Conservation (phyloP, 352 stramenopile species). For the Pythium aquatile region DNA sequence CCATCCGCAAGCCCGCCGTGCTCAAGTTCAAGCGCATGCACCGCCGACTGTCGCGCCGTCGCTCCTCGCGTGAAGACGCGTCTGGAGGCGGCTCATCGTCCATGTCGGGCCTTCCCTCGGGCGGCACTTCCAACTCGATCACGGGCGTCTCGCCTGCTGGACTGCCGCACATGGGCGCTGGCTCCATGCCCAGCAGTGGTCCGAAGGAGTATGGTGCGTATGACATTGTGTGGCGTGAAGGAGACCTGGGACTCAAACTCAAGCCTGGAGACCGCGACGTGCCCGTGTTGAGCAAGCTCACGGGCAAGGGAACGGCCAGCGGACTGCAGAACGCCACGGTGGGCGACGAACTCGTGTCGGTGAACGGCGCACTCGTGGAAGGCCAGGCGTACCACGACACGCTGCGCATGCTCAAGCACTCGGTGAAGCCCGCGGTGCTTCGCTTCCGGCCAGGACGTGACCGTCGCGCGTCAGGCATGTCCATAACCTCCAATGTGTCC, state of each 20-base stretch:
- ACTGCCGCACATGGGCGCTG: slow-evolving; percentile 9
- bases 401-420: slow-evolving; percentile 86
- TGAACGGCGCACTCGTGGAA: slow-evolving; percentile 81
- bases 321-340: slow-evolving; percentile 81
- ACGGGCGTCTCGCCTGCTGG: slow-evolving; percentile 9
- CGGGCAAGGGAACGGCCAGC: slow-evolving; percentile 77
- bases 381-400: slow-evolving; percentile 82
- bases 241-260: slow-evolving; percentile 81
- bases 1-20: slow-evolving; percentile 80
- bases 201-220: slow-evolving; percentile 65
- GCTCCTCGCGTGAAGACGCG: slow-evolving; percentile 47
- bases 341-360: slow-evolving; percentile 80
- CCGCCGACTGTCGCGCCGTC: slow-evolving; percentile 65
- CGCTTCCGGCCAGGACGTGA: slow-evolving; percentile 67
- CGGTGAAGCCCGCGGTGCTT: slow-evolving; percentile 76
- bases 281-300: slow-evolving; percentile 81
- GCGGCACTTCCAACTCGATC: slow-evolving; percentile 17
- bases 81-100: slow-evolving; percentile 26
- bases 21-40: slow-evolving; percentile 90
- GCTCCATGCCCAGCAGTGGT: not conserved
- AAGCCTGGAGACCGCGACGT: slow-evolving; percentile 77
- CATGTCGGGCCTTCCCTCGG: not conserved
- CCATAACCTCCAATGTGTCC: slow-evolving; percentile 34
- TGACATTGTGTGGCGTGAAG: slow-evolving; percentile 87
- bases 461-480: slow-evolving; percentile 63